Conservation (phyloP, 176 grass and related monocot species). For the Zea luxurians region DNA sequence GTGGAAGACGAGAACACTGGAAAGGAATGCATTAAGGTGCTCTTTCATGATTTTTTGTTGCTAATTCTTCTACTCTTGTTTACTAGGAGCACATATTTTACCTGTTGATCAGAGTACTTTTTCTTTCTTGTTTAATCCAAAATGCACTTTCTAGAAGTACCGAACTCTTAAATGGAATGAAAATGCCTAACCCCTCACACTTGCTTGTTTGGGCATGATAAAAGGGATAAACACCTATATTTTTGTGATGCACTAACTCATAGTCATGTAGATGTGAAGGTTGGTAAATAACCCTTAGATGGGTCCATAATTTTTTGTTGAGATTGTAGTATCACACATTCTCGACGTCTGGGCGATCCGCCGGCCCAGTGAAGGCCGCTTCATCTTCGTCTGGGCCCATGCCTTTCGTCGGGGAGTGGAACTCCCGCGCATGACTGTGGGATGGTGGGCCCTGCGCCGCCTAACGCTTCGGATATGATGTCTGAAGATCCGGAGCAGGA, state of each 20-base stretch:
- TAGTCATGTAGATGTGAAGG: slow-evolving; percentile 2
- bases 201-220: background rate
- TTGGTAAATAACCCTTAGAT: background rate
- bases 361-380: too few species aligned
- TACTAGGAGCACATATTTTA: background rate
- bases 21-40: slow-evolving; percentile 99
- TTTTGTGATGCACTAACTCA: background rate
- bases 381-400: too few species aligned
- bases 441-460: too few species aligned
- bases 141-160: slow-evolving; percentile 16
- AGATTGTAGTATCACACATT: slow-evolving; percentile 10
- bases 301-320: background rate
- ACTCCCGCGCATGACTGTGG: too few species aligned
- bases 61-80: slow-evolving; percentile 17
- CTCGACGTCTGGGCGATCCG: background rate
- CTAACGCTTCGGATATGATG: too few species aligned
- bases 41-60: slow-evolving; percentile 28
- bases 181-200: background rate
- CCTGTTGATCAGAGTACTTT: background rate
- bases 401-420: too few species aligned
- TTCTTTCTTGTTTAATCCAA: background rate
- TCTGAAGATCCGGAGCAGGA: too few species aligned
- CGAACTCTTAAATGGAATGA: slow-evolving; percentile 23
- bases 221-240: slow-evolving; percentile 17
- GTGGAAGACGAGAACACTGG: slow-evolving; percentile 97